Evolutionary conservation across 1,284 basidiomycete genomes (phyloP).

Genomic region (Blastosporella zonata): DNA sequence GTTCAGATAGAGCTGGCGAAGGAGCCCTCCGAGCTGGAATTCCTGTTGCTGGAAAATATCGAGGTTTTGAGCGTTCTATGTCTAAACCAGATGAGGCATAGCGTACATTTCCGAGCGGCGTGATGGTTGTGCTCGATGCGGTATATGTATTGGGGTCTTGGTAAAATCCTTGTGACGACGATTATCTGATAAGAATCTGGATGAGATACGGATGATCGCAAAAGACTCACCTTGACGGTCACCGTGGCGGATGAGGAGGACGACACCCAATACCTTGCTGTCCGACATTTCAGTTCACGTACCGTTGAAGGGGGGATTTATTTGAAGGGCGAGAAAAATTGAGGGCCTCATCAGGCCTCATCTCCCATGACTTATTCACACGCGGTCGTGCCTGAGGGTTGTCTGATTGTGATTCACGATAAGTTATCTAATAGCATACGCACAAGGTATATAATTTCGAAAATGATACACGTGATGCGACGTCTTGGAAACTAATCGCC

Average conservation of each 20-base stretch:
- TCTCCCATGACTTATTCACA: not conserved
- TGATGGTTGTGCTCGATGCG: slow-evolving; percentile 64
- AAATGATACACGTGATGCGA: too few species aligned
- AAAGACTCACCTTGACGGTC: slow-evolving; percentile 31
- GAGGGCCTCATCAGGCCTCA: not conserved
- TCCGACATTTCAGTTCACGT: slow-evolving; percentile 14
- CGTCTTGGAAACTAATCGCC: too few species aligned
- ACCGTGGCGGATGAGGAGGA: slow-evolving; percentile 33
- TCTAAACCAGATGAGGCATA: not conserved
- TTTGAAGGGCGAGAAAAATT: not conserved
- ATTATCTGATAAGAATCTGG: not conserved
- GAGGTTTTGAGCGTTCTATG: not conserved
- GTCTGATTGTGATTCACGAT: not conserved
- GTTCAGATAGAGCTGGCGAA: slow-evolving; percentile 65
- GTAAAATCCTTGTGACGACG: slow-evolving; percentile 45
- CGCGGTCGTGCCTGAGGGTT: not conserved
- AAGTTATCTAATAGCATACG: not conserved
- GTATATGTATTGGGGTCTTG: slow-evolving; percentile 67
- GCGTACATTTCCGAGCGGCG: slow-evolving; percentile 71
- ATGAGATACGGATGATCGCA: not conserved
- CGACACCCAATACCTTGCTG: slow-evolving; percentile 30
- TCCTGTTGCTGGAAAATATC: slow-evolving; percentile 53
- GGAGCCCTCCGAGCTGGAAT: slow-evolving; percentile 60
- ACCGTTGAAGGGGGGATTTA: not conserved
- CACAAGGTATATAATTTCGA: not conserved